These are phyloP conservation scores for Corchorus olitorius DNA, from an alignment of 345 rosid genomes.

Conservation along the genomic window DNA sequence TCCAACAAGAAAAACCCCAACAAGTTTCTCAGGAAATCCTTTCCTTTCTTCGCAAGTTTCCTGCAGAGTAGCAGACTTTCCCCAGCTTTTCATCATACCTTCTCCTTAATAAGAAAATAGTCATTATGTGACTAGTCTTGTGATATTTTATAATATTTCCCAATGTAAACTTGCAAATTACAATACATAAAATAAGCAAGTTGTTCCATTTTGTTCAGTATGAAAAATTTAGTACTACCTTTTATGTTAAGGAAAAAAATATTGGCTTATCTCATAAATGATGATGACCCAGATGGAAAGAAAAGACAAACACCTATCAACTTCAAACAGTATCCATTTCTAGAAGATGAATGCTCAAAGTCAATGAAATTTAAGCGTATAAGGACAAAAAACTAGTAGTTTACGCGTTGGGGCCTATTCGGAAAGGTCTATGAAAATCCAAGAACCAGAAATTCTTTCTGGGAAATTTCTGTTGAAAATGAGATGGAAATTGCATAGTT, in stretches of 20 bases:
- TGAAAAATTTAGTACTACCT: not conserved
- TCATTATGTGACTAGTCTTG: not conserved
- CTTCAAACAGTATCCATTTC: not conserved
- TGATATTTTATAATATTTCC: not conserved
- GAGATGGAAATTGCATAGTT: not conserved
- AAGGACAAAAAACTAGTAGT: not conserved
- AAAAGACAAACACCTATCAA: not conserved
- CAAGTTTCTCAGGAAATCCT: slow-evolving; percentile 59
- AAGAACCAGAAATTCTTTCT: not conserved
- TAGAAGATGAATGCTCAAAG: not conserved
- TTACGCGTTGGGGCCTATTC: not conserved
- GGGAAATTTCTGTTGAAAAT: slow-evolving; percentile 1
- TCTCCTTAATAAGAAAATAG: not conserved
- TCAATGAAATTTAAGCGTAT: not conserved
- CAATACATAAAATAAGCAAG: not conserved
- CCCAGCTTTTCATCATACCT: too few species aligned
- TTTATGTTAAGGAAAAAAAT: not conserved
- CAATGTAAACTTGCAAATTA: not conserved
- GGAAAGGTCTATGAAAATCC: not conserved
- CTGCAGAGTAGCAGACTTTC: not conserved
- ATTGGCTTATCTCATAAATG: not conserved
- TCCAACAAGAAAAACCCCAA: slow-evolving; percentile 59
- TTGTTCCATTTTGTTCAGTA: not conserved
- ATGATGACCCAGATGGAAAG: too few species aligned
- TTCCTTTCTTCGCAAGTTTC: slow-evolving; percentile 44